These are phyloP conservation scores for Benincasa hispida DNA, from an alignment of 306 rosid species.

Conservation along the genomic window DNA sequence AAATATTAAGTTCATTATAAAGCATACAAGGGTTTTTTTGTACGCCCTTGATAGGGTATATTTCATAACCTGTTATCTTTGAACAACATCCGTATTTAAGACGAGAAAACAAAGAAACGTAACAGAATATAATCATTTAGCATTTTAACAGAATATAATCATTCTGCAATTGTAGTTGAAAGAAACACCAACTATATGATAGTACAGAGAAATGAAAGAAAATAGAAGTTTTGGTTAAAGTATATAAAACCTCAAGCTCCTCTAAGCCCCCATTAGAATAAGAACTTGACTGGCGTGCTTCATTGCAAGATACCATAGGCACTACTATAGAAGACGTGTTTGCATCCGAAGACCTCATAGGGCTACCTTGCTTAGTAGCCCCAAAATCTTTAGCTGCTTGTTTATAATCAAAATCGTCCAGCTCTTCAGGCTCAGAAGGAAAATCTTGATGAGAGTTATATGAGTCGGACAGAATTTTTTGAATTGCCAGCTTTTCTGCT, in stretches of 20 bases:
- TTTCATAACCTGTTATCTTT: neutral
- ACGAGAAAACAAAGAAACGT: neutral
- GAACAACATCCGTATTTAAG: neutral
- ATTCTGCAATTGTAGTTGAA: neutral
- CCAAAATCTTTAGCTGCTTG: slow-evolving; percentile 36
- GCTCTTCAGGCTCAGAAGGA: slow-evolving; percentile 60
- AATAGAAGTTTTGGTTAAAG: neutral
- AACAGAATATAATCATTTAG: neutral
- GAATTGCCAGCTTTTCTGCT: slow-evolving; percentile 60
- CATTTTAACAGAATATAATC: neutral
- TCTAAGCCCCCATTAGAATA: slow-evolving; percentile 40
- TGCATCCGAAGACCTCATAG: slow-evolving; percentile 22
- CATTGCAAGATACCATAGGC: slow-evolving; percentile 20
- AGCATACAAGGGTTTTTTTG: neutral
- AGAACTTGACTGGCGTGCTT: slow-evolving; percentile 20
- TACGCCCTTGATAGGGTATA: neutral
- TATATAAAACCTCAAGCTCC: slow-evolving; percentile 72
- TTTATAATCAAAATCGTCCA: slow-evolving; percentile 33
- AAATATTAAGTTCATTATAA: neutral
- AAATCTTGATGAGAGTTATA: slow-evolving; percentile 37
- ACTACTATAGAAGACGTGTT: slow-evolving; percentile 23
- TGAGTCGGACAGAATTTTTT: slow-evolving; percentile 52
- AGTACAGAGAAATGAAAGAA: neutral
- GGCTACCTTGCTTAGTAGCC: slow-evolving; percentile 16
- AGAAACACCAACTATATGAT: neutral